Percentiles rank a stretch among this genome's conserved stretches.
Conservation (phyloP, 768 basidiomycete species). For the Termitomyces titanicus region DNA sequence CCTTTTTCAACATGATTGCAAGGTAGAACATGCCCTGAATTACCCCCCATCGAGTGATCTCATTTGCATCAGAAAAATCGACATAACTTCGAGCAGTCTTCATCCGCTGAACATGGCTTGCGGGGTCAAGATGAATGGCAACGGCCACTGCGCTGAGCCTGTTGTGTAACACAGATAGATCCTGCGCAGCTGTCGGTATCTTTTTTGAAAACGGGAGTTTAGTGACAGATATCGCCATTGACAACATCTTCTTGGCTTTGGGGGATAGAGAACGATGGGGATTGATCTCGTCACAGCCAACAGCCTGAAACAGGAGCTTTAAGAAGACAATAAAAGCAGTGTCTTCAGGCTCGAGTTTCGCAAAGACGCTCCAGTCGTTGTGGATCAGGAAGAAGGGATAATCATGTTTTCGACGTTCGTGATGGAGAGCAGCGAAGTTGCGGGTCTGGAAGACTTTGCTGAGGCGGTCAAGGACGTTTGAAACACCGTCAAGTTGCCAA, state of each 20-base stretch:
- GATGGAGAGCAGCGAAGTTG: conserved; percentile 67
- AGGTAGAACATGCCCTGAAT: conserved; percentile 76
- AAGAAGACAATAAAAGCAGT: conserved; percentile 78
- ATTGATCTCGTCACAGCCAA: conserved; percentile 24
- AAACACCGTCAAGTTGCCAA: conserved; percentile 64
- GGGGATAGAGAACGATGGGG: conserved; percentile 31
- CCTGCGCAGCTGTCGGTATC: conserved; percentile 44
- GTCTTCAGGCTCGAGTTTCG: conserved; percentile 49
- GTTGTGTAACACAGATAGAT: conserved; percentile 79
- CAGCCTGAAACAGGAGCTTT: conserved; percentile 73
- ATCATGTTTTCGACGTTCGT: conserved; percentile 43
- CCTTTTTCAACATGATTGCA: conserved; percentile 55
- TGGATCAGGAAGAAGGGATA: conserved; percentile 70
- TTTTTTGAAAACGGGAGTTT: conserved; percentile 60
- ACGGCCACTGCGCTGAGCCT: conserved; percentile 72
- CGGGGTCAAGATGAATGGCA: conserved; percentile 59
- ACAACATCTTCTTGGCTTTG: conserved; percentile 63
- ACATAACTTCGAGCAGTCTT: conserved; percentile 66
- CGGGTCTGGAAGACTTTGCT: conserved; percentile 74
- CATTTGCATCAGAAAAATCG: conserved; percentile 61
- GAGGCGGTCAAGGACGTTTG: conserved; percentile 57
- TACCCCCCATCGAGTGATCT: conserved; percentile 60
- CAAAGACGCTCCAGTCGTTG: conserved; percentile 50
- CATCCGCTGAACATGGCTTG: conserved; percentile 49
- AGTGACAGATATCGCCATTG: conserved; percentile 69